Conservation (phyloP, 2,329 filamentous ascomycete genomes). For the Fusarium hainanense region DNA sequence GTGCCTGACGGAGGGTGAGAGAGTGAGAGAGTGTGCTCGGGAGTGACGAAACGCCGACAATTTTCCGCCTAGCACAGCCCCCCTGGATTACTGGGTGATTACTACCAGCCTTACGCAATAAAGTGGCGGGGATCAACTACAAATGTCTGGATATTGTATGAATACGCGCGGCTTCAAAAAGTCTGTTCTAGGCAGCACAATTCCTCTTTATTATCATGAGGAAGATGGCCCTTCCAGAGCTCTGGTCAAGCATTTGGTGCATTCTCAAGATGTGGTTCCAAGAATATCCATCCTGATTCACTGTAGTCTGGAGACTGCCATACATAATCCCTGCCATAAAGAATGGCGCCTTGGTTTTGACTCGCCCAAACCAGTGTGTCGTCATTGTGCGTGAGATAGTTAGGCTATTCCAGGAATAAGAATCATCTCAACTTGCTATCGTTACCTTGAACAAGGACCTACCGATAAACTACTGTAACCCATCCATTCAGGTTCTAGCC, state of each 20-base stretch:
- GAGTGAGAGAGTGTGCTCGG: constrained; percentile 15
- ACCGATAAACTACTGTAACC: constrained; percentile 16
- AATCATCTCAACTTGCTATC: constrained; percentile 18
- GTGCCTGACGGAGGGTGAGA: constrained; percentile 46
- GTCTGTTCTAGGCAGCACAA: constrained; percentile 12
- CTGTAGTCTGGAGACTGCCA: neutral
- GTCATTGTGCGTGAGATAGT: constrained; percentile 43
- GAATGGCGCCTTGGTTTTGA: constrained; percentile 27
- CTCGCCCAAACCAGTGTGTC: constrained; percentile 33
- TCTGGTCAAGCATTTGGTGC: neutral
- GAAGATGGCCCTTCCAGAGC: neutral
- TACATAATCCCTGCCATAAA: constrained; percentile 4
- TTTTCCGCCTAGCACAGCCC: constrained; percentile 51
- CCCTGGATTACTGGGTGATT: constrained; percentile 44
- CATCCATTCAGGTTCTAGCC: constrained; percentile 22
- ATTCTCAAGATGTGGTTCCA: neutral
- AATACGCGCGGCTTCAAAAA: constrained; percentile 31
- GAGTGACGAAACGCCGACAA: constrained; percentile 51
- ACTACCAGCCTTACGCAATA: constrained; percentile 44
- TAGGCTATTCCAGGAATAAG: constrained; percentile 21
- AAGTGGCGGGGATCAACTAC: constrained; percentile 34
- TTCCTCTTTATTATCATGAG: neutral
- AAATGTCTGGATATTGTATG: constrained; percentile 13
- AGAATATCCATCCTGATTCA: neutral
- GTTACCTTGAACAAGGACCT: constrained; percentile 11